Percentiles rank a stretch among this genome's conserved stretches.
These are phyloP conservation scores for Amaranthus cruentus DNA, from an alignment of 148 eudicot species.

Conservation along the genomic window DNA sequence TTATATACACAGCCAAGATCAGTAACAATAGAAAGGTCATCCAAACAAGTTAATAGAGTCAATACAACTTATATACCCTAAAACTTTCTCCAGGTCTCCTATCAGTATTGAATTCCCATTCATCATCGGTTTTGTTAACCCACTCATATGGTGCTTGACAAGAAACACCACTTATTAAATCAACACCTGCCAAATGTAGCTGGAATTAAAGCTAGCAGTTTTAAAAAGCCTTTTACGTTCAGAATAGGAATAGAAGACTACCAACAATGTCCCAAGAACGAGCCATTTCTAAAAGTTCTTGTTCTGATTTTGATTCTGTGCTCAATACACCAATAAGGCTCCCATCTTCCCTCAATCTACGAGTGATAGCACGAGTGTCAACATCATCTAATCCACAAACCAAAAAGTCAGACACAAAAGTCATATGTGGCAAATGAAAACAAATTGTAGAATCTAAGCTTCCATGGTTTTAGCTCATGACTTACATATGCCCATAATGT, in stretches of 20 bases:
- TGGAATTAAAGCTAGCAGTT: slow-evolving; percentile 1
- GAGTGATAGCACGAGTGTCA: slow-evolving; percentile 94
- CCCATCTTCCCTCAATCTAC: slow-evolving; percentile 92
- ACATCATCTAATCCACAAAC: slow-evolving; percentile 67
- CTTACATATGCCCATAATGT: slow-evolving; percentile 98
- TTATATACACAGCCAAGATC: background rate
- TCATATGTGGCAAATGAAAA: background rate
- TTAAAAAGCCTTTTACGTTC: background rate
- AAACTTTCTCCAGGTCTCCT: slow-evolving; percentile 46
- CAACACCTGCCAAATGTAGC: slow-evolving; percentile 56
- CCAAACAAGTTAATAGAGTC: background rate
- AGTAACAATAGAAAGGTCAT: background rate
- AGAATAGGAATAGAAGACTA: slow-evolving; percentile 22
- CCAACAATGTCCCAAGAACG: slow-evolving; percentile 93
- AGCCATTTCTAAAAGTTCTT: slow-evolving; percentile 76
- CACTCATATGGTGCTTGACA: slow-evolving; percentile 83
- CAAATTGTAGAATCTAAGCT: background rate
- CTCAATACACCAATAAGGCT: slow-evolving; percentile 95
- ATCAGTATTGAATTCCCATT: slow-evolving; percentile 64
- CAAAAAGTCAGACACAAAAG: slow-evolving; percentile 9
- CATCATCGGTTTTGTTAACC: slow-evolving; percentile 62
- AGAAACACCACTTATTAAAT: slow-evolving; percentile 80
- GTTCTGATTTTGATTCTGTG: slow-evolving; percentile 79
- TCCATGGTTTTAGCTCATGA: slow-evolving; percentile 8
- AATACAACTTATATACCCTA: slow-evolving; percentile 44